Evolutionary conservation across 331 rosid species (phyloP).

Genomic region (Rosa hybrid): DNA sequence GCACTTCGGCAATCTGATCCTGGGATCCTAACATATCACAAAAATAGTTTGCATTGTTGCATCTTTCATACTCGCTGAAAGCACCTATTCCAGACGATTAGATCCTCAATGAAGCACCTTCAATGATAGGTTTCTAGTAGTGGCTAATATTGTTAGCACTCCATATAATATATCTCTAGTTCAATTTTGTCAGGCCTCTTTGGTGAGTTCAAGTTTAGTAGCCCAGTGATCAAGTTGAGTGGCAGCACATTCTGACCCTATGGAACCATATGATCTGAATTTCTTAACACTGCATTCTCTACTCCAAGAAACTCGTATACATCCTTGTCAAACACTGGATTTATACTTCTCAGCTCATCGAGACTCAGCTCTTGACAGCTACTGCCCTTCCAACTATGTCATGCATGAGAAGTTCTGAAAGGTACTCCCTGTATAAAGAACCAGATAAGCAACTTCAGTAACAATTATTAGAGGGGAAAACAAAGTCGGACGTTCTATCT

Average conservation of each 20-base stretch:
- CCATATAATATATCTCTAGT: background rate
- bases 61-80: too few relatives aligned
- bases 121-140: background rate
- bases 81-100: too few relatives aligned
- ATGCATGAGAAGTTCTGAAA: constrained; percentile 96
- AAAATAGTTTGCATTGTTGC: background rate
- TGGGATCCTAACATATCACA: background rate
- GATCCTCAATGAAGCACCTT: background rate
- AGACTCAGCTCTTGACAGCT: constrained; percentile 66
- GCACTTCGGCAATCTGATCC: background rate
- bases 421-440: constrained; percentile 71
- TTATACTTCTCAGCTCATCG: constrained; percentile 66
- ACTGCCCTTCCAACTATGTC: constrained; percentile 86
- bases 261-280: constrained; percentile 86
- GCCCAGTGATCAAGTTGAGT: constrained; percentile 67
- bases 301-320: constrained; percentile 88
- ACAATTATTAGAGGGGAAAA: background rate
- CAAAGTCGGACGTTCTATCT: background rate
- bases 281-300: constrained; percentile 75
- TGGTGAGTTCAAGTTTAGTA: constrained; percentile 47
- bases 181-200: background rate
- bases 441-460: background rate
- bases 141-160: constrained; percentile 5
- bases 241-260: constrained; percentile 85
- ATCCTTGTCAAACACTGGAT: constrained; percentile 61